Conservation (phyloP, 805 yeast species). For the Ogataea kodamae region DNA sequence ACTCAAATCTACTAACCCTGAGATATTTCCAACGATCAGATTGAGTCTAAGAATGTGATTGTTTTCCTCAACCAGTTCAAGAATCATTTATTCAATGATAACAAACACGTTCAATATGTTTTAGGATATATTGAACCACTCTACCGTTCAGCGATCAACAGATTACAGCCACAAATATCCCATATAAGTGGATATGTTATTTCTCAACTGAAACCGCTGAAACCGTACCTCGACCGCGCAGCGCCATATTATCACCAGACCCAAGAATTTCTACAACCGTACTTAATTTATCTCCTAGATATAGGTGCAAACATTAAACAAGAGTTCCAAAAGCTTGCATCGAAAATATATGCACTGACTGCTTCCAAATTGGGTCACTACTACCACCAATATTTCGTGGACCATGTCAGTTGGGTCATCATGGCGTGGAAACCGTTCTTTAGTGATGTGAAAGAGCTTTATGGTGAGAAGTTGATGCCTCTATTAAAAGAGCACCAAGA, state of each 20-base stretch:
- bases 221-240: background rate
- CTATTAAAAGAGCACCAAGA: slow-evolving; percentile 16
- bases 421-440: slow-evolving; percentile 18
- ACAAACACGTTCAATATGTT: slow-evolving; percentile 12
- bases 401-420: slow-evolving; percentile 12
- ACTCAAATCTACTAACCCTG: too few species aligned
- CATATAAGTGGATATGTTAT: too few species aligned
- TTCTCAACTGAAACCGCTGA: too few species aligned
- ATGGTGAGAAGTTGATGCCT: slow-evolving; percentile 12
- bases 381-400: slow-evolving; percentile 12
- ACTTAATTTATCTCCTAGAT: background rate
- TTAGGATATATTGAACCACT: slow-evolving; percentile 8
- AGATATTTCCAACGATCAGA: too few species aligned
- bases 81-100: slow-evolving; percentile 14
- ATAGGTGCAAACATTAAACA: too few species aligned
- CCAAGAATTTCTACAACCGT: background rate
- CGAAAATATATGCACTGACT: slow-evolving; percentile 4
- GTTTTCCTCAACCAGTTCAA: slow-evolving; percentile 1
- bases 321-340: background rate
- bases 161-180: too few species aligned
- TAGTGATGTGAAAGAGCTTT: slow-evolving; percentile 15
- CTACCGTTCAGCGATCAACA: too few species aligned
- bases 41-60: too few species aligned
- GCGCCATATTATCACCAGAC: slow-evolving; percentile 1
- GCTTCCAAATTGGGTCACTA: slow-evolving; percentile 6